Evolutionary conservation across 805 yeast species (phyloP), one percentile per base, ranked within the genome.

Genomic region (Candida boleticola): DNA sequence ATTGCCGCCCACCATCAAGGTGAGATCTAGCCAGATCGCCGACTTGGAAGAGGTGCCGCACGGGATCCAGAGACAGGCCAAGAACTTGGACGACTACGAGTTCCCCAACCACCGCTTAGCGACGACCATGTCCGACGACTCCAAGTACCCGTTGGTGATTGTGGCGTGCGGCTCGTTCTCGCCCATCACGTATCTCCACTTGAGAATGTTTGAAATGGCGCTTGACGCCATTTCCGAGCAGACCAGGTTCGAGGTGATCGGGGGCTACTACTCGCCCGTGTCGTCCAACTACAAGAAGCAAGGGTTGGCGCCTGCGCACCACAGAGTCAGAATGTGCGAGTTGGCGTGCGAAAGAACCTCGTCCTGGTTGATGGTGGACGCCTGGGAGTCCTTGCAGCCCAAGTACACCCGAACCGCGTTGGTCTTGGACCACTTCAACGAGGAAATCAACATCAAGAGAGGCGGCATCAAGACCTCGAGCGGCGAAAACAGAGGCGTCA

Each of bases 131-230:
- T 66, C 77, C 43, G 93, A 89, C 55, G 80, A 84, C 42, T 71
- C 83, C 47, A 92, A 92, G 64, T 75, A 81, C 51, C 99, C 99
- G 1, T 72, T 93, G 50, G 97, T 93, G 10, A 78, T 93, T 40
- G 98, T 93, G 21, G 97, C 98, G 1, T 93, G 99, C 66, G 99
- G 99, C 6, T 89, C 97, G 2, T 93, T 92, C 58, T 86, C 96
- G 2, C 99, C 99, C 26, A 83, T 93, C 41, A 93, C 99, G 0
- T 93, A 93, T 63, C 71, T 93, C 43, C 99, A 93, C 64, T 70
- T 93, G 56, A 77, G 99, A 44, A 93, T 93, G 98, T 93, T 93
- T 62, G 99, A 93, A 66, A 93, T 93, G 99, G 99, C 99, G 0
- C 68, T 93, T 54, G 99, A 93, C 61, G 81, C 95, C 6, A 85